Conservation (phyloP, 2,329 filamentous ascomycete genomes). For the Scedosporium boydii region DNA sequence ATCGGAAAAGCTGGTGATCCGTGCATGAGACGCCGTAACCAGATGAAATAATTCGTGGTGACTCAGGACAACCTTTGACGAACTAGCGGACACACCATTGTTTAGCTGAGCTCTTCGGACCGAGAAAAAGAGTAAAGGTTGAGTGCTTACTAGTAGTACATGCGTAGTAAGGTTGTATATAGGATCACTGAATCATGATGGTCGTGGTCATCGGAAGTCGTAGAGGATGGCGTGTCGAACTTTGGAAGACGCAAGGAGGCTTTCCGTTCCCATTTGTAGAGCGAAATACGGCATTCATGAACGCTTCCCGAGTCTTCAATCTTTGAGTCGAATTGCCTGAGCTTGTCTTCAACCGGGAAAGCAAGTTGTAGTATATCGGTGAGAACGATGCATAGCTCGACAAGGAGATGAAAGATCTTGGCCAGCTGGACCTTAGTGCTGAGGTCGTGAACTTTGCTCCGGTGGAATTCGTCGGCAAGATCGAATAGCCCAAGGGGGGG, state of each 20-base stretch:
- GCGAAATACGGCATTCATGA: constrained; percentile 24
- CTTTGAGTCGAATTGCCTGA: constrained; percentile 20
- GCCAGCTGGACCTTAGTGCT: constrained; percentile 34
- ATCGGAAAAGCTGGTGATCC: no score
- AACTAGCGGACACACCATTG: no score
- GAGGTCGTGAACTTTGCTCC: constrained; percentile 33
- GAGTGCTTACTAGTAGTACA: constrained; percentile 38
- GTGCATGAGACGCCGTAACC: no score
- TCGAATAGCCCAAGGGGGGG: constrained; percentile 29
- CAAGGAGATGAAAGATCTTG: constrained; percentile 33
- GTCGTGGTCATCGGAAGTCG: constrained; percentile 18
- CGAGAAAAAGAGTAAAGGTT: not conserved
- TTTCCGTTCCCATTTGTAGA: constrained; percentile 18
- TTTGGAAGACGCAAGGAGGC: constrained; percentile 6
- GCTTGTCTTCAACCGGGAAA: constrained; percentile 32
- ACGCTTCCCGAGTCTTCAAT: constrained; percentile 21
- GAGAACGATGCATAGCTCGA: constrained; percentile 34
- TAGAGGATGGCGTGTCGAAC: constrained; percentile 20
- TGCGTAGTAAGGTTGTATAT: constrained; percentile 38
- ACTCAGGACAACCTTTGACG: no score
- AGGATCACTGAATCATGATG: constrained; percentile 19
- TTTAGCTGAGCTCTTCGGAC: not conserved
- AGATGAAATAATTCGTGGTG: no score
- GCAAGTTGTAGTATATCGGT: constrained; percentile 36
- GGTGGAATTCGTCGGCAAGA: constrained; percentile 33